Evolutionary conservation across 768 basidiomycete genomes (phyloP), one percentile per base, ranked within the genome.

Genomic region (Amanita brunnescens): DNA sequence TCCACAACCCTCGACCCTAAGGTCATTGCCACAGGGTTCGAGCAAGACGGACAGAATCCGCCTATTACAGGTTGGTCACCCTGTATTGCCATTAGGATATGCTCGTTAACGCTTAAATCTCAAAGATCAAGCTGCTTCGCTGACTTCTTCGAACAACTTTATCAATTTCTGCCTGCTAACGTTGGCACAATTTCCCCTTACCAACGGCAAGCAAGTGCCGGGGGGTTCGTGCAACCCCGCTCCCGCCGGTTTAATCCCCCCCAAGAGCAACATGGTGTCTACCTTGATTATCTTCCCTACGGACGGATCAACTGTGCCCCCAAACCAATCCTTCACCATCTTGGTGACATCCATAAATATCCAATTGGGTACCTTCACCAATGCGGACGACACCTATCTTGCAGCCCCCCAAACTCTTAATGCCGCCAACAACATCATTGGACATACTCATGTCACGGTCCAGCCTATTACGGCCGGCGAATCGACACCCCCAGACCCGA

Each of bases 91-190:
- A 14, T 40, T 8, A 18, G 21, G 21, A 56, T 56, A 60, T 57
- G 52, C 59, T 59, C 26, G 54, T 57, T 16, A 55, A 51, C 35
- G 46, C 45, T 24, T 32, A 34, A 6, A n/a, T n/a, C n/a, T n/a
- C 62, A 64, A 58, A 75, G 75, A 40, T n/a, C 75, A 77, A 60
- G 72, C 72, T 48, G 61, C 73, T 5, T 79, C 76, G 5, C 60
- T 71, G 24, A 76, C 76, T 1, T 76, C 75, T n/a, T 67, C 65
- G 16, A 79, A 83, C 66, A 81, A 82, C 68, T 83, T 77, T 57
- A 75, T 77, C 68, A 76, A 78, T 66, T 72, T 72, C 59, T 80
- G 76, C 58, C 60, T 68, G 9, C 3, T 7, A 13, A 71, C 67
- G 10, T 60, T 63, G 7, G 64, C 70, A 32, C 61, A 71, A 51